Base-by-base conservation (phyloP, 2,329 filamentous ascomycete species). In the Rhexocercosporidium sp. region DNA sequence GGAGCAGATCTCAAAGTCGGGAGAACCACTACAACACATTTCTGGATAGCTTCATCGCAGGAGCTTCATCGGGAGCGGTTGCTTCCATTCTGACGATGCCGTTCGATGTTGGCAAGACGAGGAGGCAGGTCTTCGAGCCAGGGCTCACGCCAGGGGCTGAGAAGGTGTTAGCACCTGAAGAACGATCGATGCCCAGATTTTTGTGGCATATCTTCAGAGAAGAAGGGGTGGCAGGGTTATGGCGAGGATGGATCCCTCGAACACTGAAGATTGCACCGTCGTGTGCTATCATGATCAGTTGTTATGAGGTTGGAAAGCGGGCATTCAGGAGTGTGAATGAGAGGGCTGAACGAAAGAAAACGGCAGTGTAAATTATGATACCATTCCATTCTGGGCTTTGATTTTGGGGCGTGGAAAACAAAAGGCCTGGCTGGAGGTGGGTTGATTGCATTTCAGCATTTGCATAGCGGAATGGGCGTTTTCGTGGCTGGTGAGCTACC, bases 201-300 rank as follows among this genome's bases (percentile, higher is more conserved):
- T 82, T 99, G n/a, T 90, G 88, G 84, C 93, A 97, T 74, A 98
- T 99, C 61, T 96, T 95, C 82, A 86, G 88, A 73, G 91, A 91
- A 63, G 95, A 98, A 79, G 96, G 96, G 1, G 78, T 89, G 18
- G 78, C 86, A 1, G 96, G 96, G 0, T 82, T 99, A 5, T 98
- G 96, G 87, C 92, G 85, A 74, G 96, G 96, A 51, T 97, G 94
- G 93, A 90, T 93, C 27, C 94, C 96, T 0, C 86, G 96, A 46
- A 97, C 93, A 72, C 83, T 98, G 68, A 98, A 98, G 78, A 94
- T 99, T 5, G 95, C 96, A 1, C 96, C 96, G 0, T 93, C 95
- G 0, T 99, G 96, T 80, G 96, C 96, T 31, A 98, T 99, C 77
- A 99, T 99, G 96, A 98, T 99, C 77, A 96, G 93, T 77, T 97